Evolutionary conservation across 805 yeast species (phyloP), one percentile per base, ranked within the genome.

Genomic region (Candida oleophila): DNA sequence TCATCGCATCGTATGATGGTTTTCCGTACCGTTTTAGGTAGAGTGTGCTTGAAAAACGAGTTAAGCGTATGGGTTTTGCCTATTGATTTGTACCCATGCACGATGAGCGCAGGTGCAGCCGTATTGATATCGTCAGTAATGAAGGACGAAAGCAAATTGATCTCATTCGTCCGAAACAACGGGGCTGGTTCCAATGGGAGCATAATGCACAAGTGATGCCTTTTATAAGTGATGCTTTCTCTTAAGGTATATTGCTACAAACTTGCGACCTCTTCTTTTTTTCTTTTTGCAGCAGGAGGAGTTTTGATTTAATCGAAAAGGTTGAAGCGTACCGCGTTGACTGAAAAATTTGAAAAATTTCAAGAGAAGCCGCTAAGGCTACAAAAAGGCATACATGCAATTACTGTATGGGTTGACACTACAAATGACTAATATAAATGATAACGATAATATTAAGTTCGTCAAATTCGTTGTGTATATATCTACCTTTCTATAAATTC

Each of bases 71-170:
- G 62, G 2, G 81, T 61, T 52, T 79, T 79, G 0, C 84, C 84
- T 15, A 75, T 62, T 1, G 81, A 69, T 44, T 69, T 64, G 47
- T 72, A 68, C 0, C 84, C 83, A 53, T 77, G 80, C 2, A 78
- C 65, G 2, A 76, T 55, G 9, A 78, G 40, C 4, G 70, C 56
- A 1, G 76, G 70, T 0, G 65, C 61, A 60, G 67, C 63, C 2
- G 57, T 30, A 2, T 47, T 52, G 1, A 54, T 22, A 16, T 66
- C 63, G 8, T 57, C 56, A 5, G 66, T 55, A 1, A 78, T 44
- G 43, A 68, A 74, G 0, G 72, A 57, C 30, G 59, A 52, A 16
- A 78, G 51, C 8, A 73, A 56, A 8, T 60, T 65, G 18, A 69
- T 45, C 52, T 78, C 75, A 3, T 16, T 19, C 15, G 44, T 32